Evolutionary conservation across 805 yeast species (phyloP), one percentile per base, ranked within the genome.

Genomic region (Wickerhamiella shivajii): DNA sequence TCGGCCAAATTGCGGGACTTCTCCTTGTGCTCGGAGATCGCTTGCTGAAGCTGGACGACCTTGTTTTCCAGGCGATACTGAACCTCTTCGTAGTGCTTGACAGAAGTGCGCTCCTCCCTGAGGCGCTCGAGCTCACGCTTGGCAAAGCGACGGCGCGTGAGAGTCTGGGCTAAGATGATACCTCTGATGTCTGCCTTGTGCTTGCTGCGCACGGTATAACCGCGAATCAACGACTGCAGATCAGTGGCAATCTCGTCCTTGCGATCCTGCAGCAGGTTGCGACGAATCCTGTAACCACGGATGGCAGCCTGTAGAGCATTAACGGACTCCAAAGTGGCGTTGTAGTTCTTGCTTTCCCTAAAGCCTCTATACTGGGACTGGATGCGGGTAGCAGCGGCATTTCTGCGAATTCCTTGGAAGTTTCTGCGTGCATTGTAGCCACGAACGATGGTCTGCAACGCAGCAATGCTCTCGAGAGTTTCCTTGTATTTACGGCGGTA

Each of bases 61-160:
- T 92, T 90, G 58, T 90, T 90, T 57, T 90, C 99, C 49, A 92
- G 68, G 53, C 78, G 73, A 59, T 83, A 90, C 48, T 93, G 84
- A 24, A 81, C 93, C 54, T 87, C 94, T 56, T 81, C 73, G 61
- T 81, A 68, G 51, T 77, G 92, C 52, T 77, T 76, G 28, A 83
- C 93, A 11, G 94, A 81, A 53, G 81, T 81, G 19, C 96, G 94
- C 43, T 90, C 97, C n/a, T 66, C 67, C 52, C 72, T 79, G 54
- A 83, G 63, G 37, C 63, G 57, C 42, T 61, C 59, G 46, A 80
- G 69, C 52, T 77, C 76, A 33, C 60, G 60, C 41, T 61, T 61
- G 17, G 99, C 99, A 39, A 64, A 57, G 40, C 69, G 71, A 49
- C 90, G 71, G 61, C 98, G 73, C 41, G 75, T 61, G 46, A 74